phyloP scores from a whole-genome alignment of 495 filamentous ascomycete species.

The Penicillium goetzii region DNA sequence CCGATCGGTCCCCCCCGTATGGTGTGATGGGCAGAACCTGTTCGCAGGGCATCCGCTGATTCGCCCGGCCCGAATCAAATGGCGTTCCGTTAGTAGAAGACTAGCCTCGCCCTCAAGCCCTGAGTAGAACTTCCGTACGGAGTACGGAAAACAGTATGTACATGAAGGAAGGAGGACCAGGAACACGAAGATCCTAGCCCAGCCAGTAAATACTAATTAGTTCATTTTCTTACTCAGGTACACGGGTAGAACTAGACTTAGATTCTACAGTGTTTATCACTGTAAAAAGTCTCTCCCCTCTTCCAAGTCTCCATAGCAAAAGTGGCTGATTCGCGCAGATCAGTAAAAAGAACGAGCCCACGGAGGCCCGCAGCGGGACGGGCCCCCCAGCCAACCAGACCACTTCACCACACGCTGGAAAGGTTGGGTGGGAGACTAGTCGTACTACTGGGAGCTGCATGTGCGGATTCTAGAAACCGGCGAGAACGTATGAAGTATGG shows the following conservation, averaged over 20 bases:
- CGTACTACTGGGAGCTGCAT: conserved; percentile 16
- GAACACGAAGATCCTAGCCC: not conserved
- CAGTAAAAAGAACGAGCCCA: conserved; percentile 12
- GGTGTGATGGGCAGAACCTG: conserved; percentile 25
- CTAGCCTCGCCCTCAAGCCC: not conserved
- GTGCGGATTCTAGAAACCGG: conserved; percentile 31
- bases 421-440: not conserved
- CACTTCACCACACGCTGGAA: not conserved
- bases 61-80: conserved; percentile 14
- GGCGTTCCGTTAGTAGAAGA: conserved; percentile 11
- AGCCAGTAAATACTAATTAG: not conserved
- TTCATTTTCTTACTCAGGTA: too few species aligned
- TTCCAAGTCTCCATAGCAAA: not conserved
- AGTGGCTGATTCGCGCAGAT: conserved; percentile 24
- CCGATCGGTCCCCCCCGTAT: conserved; percentile 10
- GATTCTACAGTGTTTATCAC: too few species aligned
- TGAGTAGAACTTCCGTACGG: not conserved
- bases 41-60: conserved; percentile 17
- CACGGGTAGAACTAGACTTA: too few species aligned
- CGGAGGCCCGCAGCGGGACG: conserved; percentile 26
- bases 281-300: not conserved
- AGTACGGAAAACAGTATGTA: not conserved
- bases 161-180: not conserved
- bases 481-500: conserved; percentile 20
- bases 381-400: conserved; percentile 17